Evolutionary conservation across 2,329 filamentous ascomycete species (phyloP).

Genomic region (Penicillium sp.): DNA sequence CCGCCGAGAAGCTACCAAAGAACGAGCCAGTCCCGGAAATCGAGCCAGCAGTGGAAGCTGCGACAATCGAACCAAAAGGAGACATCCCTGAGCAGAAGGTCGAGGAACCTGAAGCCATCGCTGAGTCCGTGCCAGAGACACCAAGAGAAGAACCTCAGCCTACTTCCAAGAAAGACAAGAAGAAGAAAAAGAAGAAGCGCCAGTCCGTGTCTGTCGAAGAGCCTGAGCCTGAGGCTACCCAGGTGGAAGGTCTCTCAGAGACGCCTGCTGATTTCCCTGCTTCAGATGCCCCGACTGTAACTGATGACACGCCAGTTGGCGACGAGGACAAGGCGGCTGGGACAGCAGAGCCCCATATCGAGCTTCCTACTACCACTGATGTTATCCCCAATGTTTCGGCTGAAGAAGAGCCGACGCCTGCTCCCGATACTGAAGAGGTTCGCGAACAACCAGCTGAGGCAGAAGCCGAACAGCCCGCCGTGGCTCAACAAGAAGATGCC

Average conservation of each 20-base stretch:
- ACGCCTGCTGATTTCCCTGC: background rate
- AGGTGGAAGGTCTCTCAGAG: background rate
- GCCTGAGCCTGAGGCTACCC: background rate
- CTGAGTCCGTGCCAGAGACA: background rate
- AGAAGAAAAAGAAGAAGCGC: conserved; percentile 37
- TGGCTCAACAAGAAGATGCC: background rate
- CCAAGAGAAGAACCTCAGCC: conserved; percentile 17
- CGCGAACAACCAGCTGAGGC: background rate
- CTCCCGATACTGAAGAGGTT: background rate
- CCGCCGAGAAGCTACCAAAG: background rate
- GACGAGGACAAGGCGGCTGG: background rate
- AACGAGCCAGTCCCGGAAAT: background rate
- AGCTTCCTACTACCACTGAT: background rate
- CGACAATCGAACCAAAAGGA: conserved; percentile 1
- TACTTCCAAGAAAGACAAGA: conserved; percentile 34
- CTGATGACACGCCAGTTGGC: background rate
- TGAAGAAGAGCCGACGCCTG: background rate
- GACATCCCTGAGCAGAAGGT: background rate
- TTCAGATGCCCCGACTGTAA: background rate
- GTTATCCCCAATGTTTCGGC: background rate
- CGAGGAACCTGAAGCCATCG: background rate
- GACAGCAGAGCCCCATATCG: background rate
- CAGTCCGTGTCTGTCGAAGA: conserved; percentile 23
- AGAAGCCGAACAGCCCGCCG: background rate
- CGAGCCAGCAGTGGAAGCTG: background rate